Conservation (phyloP, 108 stramenopile genomes). For the Epipyxis sp. region DNA sequence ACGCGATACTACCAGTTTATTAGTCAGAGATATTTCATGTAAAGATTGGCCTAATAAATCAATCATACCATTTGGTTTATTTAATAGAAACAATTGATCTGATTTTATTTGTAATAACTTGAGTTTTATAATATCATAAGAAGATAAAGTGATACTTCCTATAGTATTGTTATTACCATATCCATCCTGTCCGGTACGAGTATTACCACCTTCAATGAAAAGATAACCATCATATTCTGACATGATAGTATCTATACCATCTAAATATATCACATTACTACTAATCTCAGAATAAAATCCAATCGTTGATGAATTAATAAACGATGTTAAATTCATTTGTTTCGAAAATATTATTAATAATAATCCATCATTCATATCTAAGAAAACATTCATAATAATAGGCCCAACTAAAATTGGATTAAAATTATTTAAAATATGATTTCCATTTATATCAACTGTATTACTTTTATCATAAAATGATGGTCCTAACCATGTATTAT, state of each 20-base stretch:
- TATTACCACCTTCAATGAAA: not conserved
- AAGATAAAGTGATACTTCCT: no score
- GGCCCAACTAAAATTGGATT: not conserved
- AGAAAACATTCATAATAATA: not conserved
- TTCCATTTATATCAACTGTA: not conserved
- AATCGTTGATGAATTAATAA: not conserved
- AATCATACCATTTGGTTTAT: no score
- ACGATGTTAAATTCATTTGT: not conserved
- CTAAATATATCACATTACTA: not conserved
- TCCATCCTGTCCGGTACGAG: not conserved
- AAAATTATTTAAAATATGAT: not conserved
- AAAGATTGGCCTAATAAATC: no score
- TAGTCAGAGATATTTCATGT: no score
- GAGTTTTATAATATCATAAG: no score
- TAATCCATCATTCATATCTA: not conserved
- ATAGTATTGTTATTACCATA: no score
- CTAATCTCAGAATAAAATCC: not conserved
- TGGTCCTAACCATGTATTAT: not conserved
- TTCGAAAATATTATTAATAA: not conserved
- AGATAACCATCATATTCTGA: not conserved
- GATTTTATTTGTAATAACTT: not conserved
- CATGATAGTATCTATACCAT: not conserved
- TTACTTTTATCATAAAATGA: not conserved
- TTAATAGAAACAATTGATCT: not conserved
- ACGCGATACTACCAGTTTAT: no score